Evolutionary conservation across 75 land plant species (phyloP).

Genomic region (Isoetes taiwanensis): DNA sequence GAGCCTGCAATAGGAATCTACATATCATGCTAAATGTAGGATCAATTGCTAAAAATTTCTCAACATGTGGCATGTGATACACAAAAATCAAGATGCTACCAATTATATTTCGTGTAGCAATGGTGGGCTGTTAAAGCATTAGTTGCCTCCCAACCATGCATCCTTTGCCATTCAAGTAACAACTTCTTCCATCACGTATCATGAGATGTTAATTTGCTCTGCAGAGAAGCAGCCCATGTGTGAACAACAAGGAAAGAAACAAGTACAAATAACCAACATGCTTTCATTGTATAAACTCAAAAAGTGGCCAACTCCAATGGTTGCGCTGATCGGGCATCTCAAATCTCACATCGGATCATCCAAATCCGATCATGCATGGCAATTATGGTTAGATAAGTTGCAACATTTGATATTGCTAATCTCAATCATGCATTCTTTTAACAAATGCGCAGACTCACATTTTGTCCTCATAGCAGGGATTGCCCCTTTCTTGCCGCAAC

Average conservation of each 20-base stretch:
- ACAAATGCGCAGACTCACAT: slow-evolving; percentile 33
- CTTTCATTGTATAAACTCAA: slow-evolving; percentile 63
- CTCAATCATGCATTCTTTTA: not conserved
- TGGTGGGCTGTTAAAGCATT: slow-evolving; percentile 76
- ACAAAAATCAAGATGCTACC: not conserved
- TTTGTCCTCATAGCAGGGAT: slow-evolving; percentile 41
- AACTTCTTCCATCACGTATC: slow-evolving; percentile 46
- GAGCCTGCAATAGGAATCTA: no score
- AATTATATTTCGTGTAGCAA: slow-evolving; percentile 75
- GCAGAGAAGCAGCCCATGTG: not conserved
- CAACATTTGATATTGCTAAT: no score
- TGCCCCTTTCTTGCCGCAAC: slow-evolving; percentile 34
- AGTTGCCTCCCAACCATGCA: slow-evolving; percentile 41
- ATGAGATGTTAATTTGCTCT: slow-evolving; percentile 43
- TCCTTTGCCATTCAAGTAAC: slow-evolving; percentile 53
- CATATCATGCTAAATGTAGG: no score
- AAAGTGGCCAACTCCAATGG: slow-evolving; percentile 92
- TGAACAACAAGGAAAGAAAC: not conserved
- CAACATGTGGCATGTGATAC: not conserved
- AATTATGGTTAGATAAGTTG: not conserved
- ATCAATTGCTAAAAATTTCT: not conserved
- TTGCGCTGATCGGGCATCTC: slow-evolving; percentile 82
- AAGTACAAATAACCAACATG: slow-evolving; percentile 13
- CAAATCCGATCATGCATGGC: slow-evolving; percentile 30
- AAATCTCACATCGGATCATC: slow-evolving; percentile 78